Conservation (phyloP, 2,329 filamentous ascomycete genomes). For the Cyphellophora europaea region DNA sequence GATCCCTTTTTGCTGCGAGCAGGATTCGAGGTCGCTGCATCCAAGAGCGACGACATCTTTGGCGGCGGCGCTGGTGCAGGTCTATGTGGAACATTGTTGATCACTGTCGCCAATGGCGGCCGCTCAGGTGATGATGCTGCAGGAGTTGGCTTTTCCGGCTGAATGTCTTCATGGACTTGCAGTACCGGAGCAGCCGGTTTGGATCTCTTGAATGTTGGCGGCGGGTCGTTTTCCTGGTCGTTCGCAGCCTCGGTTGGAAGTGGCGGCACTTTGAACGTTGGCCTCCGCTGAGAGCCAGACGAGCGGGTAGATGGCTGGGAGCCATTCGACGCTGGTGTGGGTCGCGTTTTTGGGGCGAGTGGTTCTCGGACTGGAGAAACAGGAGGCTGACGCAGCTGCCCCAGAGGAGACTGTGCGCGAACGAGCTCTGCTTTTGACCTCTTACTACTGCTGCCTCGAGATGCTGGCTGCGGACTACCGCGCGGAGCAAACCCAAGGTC, state of each 20-base stretch:
- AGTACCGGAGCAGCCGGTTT: constrained; percentile 49
- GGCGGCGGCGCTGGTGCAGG: constrained; percentile 71
- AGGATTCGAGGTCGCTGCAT: constrained; percentile 75
- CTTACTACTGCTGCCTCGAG: constrained; percentile 4
- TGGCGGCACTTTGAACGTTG: constrained; percentile 50
- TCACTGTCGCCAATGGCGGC: constrained; percentile 42
- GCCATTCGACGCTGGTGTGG: constrained; percentile 31
- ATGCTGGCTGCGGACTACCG: constrained; percentile 18
- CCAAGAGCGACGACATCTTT: constrained; percentile 84
- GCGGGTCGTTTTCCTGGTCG: constrained; percentile 79
- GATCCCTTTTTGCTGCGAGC: constrained; percentile 70
- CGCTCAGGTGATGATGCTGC: constrained; percentile 32
- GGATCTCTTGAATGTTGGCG: constrained; percentile 56
- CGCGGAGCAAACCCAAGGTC: constrained; percentile 15
- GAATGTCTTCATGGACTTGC: constrained; percentile 45
- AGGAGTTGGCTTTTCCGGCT: constrained; percentile 31
- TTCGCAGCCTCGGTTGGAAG: constrained; percentile 52
- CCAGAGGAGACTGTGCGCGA: too few relatives aligned
- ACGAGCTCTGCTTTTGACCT: too few relatives aligned
- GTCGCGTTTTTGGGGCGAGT: constrained; percentile 21
- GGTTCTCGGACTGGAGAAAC: too few relatives aligned
- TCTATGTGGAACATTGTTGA: constrained; percentile 65
- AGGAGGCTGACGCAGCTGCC: too few relatives aligned
- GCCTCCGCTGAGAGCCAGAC: constrained; percentile 34
- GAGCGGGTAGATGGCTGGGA: constrained; percentile 29